Conservation (phyloP, 2,329 filamentous ascomycete genomes). For the Cephalotrichum gorgonifer region DNA sequence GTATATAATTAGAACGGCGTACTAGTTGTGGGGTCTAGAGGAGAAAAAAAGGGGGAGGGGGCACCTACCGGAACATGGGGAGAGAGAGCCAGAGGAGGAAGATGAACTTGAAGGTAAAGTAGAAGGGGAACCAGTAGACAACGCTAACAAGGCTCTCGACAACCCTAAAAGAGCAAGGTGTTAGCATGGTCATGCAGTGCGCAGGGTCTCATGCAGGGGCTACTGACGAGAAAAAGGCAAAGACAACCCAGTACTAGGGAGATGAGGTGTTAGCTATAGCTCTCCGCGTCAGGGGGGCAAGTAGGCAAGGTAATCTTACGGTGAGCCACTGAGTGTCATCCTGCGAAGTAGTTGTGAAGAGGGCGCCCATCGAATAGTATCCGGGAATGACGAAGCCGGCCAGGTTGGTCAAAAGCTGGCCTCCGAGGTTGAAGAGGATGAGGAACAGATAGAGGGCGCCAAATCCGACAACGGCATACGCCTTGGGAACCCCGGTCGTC, state of each 20-base stretch:
- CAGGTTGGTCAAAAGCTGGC: constrained; percentile 78
- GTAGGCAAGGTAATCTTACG: constrained; percentile 32
- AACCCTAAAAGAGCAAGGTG: constrained; percentile 34
- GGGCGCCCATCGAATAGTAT: constrained; percentile 72
- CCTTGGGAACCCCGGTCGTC: constrained; percentile 73
- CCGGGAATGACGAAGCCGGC: constrained; percentile 74
- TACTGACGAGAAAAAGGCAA: constrained; percentile 62
- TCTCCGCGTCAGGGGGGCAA: not conserved
- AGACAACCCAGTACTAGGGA: constrained; percentile 75
- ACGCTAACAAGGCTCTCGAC: constrained; percentile 74
- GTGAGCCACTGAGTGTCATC: constrained; percentile 78
- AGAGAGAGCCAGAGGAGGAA: constrained; percentile 97
- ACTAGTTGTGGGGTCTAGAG: constrained; percentile 1
- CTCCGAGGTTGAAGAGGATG: constrained; percentile 85
- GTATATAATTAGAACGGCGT: constrained; percentile 8
- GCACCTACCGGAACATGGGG: constrained; percentile 79
- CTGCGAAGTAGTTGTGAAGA: constrained; percentile 60
- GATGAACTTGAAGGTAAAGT: constrained; percentile 99
- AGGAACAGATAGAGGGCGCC: constrained; percentile 79
- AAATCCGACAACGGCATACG: constrained; percentile 69
- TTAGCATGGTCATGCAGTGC: constrained; percentile 8
- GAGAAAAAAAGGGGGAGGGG: too few species aligned
- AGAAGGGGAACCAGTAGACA: constrained; percentile 96
- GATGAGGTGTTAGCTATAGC: not conserved
- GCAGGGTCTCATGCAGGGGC: not conserved